phyloP scores from a whole-genome alignment of 805 yeast species.

The Scheffersomyces amazonensis region DNA sequence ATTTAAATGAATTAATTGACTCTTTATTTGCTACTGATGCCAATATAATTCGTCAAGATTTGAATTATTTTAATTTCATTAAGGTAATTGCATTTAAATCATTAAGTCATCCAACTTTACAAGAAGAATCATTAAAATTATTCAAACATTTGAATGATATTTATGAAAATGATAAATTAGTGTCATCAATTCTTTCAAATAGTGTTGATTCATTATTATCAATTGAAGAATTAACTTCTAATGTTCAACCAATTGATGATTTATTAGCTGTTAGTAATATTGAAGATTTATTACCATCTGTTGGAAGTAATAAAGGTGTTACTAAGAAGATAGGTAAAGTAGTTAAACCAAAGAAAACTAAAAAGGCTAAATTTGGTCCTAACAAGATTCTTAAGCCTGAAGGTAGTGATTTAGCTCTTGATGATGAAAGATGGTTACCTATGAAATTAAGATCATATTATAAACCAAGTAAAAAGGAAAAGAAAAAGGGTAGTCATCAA shows the following conservation, averaged over 20 bases:
- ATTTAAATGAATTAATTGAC: constrained; percentile 13
- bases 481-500: constrained; percentile 22
- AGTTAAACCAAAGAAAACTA: constrained; percentile 22
- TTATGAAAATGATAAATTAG: constrained; percentile 21
- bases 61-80: constrained; percentile 21
- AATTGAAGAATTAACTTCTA: constrained; percentile 17
- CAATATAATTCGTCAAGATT: constrained; percentile 9
- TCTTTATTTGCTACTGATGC: constrained; percentile 9
- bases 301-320: neutral
- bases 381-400: constrained; percentile 24
- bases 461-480: constrained; percentile 70
- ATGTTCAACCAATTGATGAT: constrained; percentile 15
- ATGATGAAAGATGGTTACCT: constrained; percentile 88
- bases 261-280: constrained; percentile 30
- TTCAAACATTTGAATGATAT: constrained; percentile 18
- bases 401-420: constrained; percentile 22
- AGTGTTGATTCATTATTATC: constrained; percentile 17
- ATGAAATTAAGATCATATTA: constrained; percentile 80
- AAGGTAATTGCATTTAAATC: constrained; percentile 30
- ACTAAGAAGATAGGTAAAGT: constrained; percentile 9
- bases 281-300: constrained; percentile 22
- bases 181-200: constrained; percentile 18
- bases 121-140: constrained; percentile 12
- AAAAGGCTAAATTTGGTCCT: constrained; percentile 27
- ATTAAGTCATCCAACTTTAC: constrained; percentile 12